phyloP scores from a whole-genome alignment of 2,329 filamentous ascomycete species.

The Diaporthe sp. region DNA sequence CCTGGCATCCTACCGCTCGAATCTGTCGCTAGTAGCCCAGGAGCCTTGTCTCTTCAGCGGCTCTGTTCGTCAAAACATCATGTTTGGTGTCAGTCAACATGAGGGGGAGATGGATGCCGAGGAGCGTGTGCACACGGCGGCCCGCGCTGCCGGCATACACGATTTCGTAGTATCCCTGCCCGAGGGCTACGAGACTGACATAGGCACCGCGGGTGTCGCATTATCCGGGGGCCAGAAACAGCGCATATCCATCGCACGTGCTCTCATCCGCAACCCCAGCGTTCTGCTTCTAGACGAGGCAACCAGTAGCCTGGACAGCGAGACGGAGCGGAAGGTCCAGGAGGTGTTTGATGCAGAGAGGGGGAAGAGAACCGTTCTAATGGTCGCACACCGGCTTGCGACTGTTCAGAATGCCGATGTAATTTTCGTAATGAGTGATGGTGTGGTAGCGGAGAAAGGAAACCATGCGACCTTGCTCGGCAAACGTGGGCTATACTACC shows the following conservation, averaged over 20 bases:
- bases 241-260: conserved; percentile 38
- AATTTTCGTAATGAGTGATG: conserved; percentile 12
- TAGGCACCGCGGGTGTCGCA: conserved; percentile 35
- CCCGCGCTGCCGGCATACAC: conserved; percentile 13
- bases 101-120: neutral
- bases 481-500: neutral
- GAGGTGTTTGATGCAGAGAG: conserved; percentile 12
- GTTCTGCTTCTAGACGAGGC: conserved; percentile 33
- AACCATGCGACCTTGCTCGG: neutral
- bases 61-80: conserved; percentile 3
- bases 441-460: conserved; percentile 1
- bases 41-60: conserved; percentile 9
- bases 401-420: conserved; percentile 6
- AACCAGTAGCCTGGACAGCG: conserved; percentile 19
- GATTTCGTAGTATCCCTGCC: conserved; percentile 38
- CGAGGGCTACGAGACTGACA: conserved; percentile 35
- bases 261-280: conserved; percentile 30
- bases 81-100: neutral
- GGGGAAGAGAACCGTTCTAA: conserved; percentile 10
- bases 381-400: neutral
- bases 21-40: neutral
- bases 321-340: conserved; percentile 6
- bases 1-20: conserved; percentile 1
- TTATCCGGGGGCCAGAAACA: conserved; percentile 38
- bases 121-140: neutral